Base-by-base conservation (phyloP, 805 yeast genomes). In the Wickerhamiella occidentalis region DNA sequence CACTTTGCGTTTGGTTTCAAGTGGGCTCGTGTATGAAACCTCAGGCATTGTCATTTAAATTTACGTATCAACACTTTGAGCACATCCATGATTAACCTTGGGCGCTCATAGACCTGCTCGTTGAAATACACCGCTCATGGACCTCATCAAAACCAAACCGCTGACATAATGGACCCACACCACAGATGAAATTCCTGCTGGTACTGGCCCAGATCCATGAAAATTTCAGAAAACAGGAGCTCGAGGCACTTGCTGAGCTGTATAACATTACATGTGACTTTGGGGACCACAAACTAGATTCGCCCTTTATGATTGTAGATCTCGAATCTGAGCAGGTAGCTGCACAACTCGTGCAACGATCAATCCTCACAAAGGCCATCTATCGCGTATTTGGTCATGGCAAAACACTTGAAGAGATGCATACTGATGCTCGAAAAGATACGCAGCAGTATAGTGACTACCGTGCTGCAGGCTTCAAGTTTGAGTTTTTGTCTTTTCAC, bases 361-460 rank as follows among this genome's bases (percentile, higher is more conserved):
- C 94, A 1, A 73, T 90, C 13, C 66, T 90, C 36, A 71, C 82
- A 3, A 75, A 79, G 51, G 85, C 85, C 0, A 78, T 90, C 28
- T 92, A 85, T 61, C 95, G 88, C 58, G 64, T 84, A 3, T 87
- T 92, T 85, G 95, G 95, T 0, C 64, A 71, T 45, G 96, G 92
- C 0, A 52, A 54, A 0, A 67, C 70, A 3, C 61, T 78, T 47
- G 79, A 74, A 0, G 73, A 70, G 30, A 62, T 88, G 35, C 96
- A 87, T 59, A 65, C 62, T 9, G 67, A 66, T 46, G 71, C 79
- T 13, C 63, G 68, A 52, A 28, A 62, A 53, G 52, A 69, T 58
- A 52, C 66, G 65, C 38, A 33, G 40, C 15, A 56, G 49, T 49
- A 60, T 73, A 40, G 40, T 17, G 57, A 58, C 2, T 78, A 73